Conservation (phyloP, 129 eudicot species). For the Gnaphalium uliginosum region DNA sequence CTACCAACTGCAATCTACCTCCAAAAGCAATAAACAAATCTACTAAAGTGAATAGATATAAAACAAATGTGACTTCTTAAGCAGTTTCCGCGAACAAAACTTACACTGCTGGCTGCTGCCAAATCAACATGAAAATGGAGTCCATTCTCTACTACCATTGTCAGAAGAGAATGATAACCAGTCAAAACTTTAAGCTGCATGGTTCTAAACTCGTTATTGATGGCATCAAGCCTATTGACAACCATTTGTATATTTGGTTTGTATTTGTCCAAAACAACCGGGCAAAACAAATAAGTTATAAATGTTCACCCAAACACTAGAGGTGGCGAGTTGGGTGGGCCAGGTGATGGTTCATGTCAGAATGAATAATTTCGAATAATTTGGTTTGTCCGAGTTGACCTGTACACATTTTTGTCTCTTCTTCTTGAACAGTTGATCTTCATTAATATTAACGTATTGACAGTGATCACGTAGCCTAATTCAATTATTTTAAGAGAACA, state of each 20-base stretch:
- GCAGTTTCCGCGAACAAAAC: constrained; percentile 18
- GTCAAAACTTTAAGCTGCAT: constrained; percentile 97
- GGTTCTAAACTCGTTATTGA: constrained; percentile 80
- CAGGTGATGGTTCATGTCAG: too few relatives aligned
- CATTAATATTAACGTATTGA: too few relatives aligned
- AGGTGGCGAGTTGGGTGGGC: too few relatives aligned
- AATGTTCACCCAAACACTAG: too few relatives aligned
- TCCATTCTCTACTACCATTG: constrained; percentile 84
- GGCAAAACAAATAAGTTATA: not conserved
- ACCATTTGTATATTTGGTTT: constrained; percentile 89
- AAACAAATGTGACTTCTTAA: not conserved
- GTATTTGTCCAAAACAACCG: constrained; percentile 86
- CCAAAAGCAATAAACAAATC: not conserved
- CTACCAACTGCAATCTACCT: constrained; percentile 3
- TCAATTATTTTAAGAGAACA: too few relatives aligned
- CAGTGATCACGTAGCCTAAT: too few relatives aligned
- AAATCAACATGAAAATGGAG: constrained; percentile 84
- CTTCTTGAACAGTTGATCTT: too few relatives aligned
- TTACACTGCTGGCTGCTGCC: constrained; percentile 81
- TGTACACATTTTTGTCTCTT: too few relatives aligned
- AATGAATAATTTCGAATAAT: too few relatives aligned
- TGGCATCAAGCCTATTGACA: constrained; percentile 78
- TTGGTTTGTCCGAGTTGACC: too few relatives aligned
- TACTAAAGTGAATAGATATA: not conserved
- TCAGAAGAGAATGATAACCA: constrained; percentile 92